phyloP scores from a whole-genome alignment of 139 green algal genomes.

The Chlamydomonas schloesseri region DNA sequence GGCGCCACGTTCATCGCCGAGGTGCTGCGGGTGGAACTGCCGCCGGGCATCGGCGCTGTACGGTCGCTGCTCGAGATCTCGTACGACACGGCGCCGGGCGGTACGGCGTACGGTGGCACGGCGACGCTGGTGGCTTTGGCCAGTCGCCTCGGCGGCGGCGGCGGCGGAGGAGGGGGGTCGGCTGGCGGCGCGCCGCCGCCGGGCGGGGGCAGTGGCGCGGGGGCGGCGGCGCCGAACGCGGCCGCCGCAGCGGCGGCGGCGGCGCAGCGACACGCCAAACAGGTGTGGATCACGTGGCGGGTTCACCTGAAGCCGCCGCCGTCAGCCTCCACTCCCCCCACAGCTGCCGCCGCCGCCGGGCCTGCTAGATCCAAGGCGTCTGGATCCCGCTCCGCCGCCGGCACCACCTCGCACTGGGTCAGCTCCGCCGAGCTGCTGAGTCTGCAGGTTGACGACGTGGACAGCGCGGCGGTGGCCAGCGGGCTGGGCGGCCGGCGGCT shows the following conservation, averaged over 20 bases:
- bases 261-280: not conserved
- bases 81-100: not conserved
- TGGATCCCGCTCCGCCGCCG: too few species aligned
- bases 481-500: too few species aligned
- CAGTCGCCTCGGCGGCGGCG: not conserved
- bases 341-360: too few species aligned
- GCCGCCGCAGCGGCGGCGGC: not conserved
- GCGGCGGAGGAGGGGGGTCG: not conserved
- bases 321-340: too few species aligned
- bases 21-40: conserved; percentile 28
- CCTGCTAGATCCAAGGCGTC: too few species aligned
- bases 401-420: too few species aligned
- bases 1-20: conserved; percentile 11
- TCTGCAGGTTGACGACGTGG: not conserved
- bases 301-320: not conserved
- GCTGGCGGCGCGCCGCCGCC: not conserved
- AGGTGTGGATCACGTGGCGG: conserved; percentile 32
- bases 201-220: too few species aligned
- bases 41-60: conserved; percentile 8
- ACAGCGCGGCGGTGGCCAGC: not conserved
- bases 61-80: conserved; percentile 18
- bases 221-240: not conserved
- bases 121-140: conserved; percentile 21
- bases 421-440: not conserved
- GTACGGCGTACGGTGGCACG: not conserved